Evolutionary conservation across 2,329 filamentous ascomycete species (phyloP).

Genomic region (Colletotrichum paranaense): DNA sequence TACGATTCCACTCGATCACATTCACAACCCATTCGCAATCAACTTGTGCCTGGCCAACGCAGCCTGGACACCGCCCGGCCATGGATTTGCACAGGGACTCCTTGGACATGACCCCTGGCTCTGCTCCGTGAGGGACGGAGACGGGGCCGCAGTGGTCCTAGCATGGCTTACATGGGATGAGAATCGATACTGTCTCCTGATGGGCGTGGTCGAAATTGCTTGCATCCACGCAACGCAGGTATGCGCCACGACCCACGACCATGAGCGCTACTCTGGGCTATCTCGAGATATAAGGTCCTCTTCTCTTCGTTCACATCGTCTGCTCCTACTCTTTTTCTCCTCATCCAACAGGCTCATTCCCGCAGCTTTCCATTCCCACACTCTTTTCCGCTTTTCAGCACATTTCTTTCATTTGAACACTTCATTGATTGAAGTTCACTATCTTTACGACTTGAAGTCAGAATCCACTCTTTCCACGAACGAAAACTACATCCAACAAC

Average conservation of each 20-base stretch:
- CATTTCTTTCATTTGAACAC: conserved; percentile 31
- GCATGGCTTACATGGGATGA: conserved; percentile 18
- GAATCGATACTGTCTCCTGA: conserved; percentile 27
- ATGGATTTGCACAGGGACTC: conserved; percentile 30
- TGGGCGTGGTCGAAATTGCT: conserved; percentile 29
- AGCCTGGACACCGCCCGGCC: conserved; percentile 10
- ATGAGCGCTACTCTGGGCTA: background rate
- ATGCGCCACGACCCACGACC: conserved; percentile 3
- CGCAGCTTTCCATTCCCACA: conserved; percentile 33
- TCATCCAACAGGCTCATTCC: conserved; percentile 30
- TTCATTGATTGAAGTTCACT: conserved; percentile 37
- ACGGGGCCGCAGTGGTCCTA: conserved; percentile 22
- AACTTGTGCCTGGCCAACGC: background rate
- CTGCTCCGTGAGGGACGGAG: conserved; percentile 6
- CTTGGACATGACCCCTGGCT: conserved; percentile 9
- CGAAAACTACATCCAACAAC: conserved; percentile 2
- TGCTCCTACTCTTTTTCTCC: background rate
- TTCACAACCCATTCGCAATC: background rate
- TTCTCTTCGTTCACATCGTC: background rate
- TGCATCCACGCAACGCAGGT: conserved; percentile 11
- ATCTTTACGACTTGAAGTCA: conserved; percentile 33
- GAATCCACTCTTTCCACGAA: conserved; percentile 12
- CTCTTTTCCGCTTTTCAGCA: conserved; percentile 34
- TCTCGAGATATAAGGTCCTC: conserved; percentile 34
- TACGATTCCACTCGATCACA: background rate